Evolutionary conservation across 176 grass and related monocot genomes (phyloP).

Genomic region (Poa pratensis): DNA sequence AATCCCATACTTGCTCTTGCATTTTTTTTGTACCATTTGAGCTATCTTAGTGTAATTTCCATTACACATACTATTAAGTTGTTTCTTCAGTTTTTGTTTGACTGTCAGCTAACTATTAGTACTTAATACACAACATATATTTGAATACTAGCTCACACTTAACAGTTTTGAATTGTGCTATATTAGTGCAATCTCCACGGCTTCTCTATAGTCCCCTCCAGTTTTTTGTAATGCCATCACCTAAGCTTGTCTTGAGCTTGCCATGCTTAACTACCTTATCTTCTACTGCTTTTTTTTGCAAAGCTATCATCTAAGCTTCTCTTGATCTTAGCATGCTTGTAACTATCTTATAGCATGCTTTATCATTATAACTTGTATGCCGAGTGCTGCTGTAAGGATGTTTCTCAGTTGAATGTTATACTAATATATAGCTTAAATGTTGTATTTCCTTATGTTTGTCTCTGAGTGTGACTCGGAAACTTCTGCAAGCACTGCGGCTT

Average conservation of each 20-base stretch:
- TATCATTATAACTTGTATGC: neutral
- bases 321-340: neutral
- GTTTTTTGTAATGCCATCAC: neutral
- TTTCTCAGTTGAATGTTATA: constrained; percentile 8
- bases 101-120: neutral
- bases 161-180: neutral
- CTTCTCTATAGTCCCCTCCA: neutral
- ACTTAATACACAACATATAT: neutral
- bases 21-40: neutral
- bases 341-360: neutral
- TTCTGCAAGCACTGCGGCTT: constrained; percentile 10
- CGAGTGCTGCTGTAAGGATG: neutral
- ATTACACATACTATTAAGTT: neutral
- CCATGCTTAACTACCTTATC: neutral
- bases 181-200: neutral
- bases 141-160: neutral
- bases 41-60: neutral
- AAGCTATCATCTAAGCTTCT: neutral
- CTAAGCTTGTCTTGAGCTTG: neutral
- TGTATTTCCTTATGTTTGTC: constrained; percentile 4
- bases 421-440: neutral
- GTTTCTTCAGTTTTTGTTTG: neutral
- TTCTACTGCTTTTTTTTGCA: neutral
- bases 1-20: neutral
- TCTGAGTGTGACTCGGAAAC: neutral